Base-by-base conservation (phyloP, 495 filamentous ascomycete species). In the Saxophila tyrrhenica region DNA sequence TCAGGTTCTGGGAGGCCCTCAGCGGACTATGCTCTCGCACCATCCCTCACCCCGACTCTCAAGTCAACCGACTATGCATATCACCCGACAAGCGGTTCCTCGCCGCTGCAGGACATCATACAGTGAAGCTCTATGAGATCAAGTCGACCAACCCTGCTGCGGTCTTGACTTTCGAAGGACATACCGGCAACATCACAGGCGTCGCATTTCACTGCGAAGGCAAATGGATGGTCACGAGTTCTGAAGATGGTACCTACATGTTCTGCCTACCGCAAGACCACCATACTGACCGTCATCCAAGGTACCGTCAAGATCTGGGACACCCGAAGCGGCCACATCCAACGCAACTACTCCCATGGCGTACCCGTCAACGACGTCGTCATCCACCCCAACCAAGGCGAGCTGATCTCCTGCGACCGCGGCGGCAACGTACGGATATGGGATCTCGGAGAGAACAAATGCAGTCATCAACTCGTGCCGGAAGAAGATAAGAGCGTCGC, bases 161-260 rank as follows among this genome's bases (percentile, higher is more conserved):
- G 0, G 77, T 96, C 2, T 81, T 95, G 58, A 85, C 84, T 38
- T 97, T 98, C 64, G 90, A 96, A 55, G 92, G 92, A 47, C 92
- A 98, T 67, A 94, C 88, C 16, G 85, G 81, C 59, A 98, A 98
- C 61, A 81, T 98, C 65, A 98, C 92, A 0, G 92, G 94, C 2
- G 84, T 98, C 23, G 92, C 89, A 22, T 98, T 97, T 65, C 92
- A 98, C 68, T 95, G 89, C 63, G 92, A 98, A 66, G 89, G 89
- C 11, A 97, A 97, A 70, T 98, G 92, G 92, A 96, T 98, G 89
- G 91, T 96, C n/a, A 98, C 92, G 2, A 92, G 87, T 69, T 94
- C 87, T 38, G 92, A 98, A 67, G 92, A 98, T 63, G 86, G 90
- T 47, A 50, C 7, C 46, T 46, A 20, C 13, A 35, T 35, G 29